Base-by-base conservation (phyloP, 768 basidiomycete species). In the Mycena vulgaris region DNA sequence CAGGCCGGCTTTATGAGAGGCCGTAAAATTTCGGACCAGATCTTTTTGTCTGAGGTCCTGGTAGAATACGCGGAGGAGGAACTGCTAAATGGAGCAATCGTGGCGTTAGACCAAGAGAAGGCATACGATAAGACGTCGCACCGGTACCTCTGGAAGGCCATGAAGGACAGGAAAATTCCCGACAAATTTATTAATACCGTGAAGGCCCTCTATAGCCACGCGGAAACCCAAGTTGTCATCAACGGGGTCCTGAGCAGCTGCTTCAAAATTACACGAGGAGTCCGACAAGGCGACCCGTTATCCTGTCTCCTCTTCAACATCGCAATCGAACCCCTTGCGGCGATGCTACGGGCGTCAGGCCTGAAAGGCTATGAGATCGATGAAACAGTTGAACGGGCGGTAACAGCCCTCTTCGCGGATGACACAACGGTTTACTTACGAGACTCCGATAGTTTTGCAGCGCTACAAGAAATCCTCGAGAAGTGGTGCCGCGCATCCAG, bases 271-370 rank as follows among this genome's bases (percentile, higher is more conserved):
- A 61, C 25, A 0, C 28, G 45, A 23, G 59, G 59, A 1, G 59
- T 61, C 6, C 13, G 59, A 16, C 59, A 61, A 16, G 59, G 59
- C 1, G 59, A 61, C n/a, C 59, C 59, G 9, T 45, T 61, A 9
- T 61, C 59, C 10, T 61, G 59, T 9, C 59, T 61, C 10, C 31
- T 61, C 2, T 61, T 61, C 59, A 48, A 61, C 25, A 1, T 59
- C 3, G 57, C n/a, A n/a, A n/a, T n/a, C n/a, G n/a, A n/a, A n/a
- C n/a, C n/a, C n/a, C 30, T 61, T 0, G 45, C 59, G 11, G 27
- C 16, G 5, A 47, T 47, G 42, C 45, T 61, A 5, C 14, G 59
- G 1, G 16, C 23, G 4, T 61, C 59, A 2, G n/a, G 23, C 21
- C 59, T 61, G 2, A 48, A 11, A 25, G 59, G 59, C 1, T 47